Evolutionary conservation across 2,329 filamentous ascomycete genomes (phyloP), one percentile per base, ranked within the genome.

Genomic region (Calonectria multiphialidica): DNA sequence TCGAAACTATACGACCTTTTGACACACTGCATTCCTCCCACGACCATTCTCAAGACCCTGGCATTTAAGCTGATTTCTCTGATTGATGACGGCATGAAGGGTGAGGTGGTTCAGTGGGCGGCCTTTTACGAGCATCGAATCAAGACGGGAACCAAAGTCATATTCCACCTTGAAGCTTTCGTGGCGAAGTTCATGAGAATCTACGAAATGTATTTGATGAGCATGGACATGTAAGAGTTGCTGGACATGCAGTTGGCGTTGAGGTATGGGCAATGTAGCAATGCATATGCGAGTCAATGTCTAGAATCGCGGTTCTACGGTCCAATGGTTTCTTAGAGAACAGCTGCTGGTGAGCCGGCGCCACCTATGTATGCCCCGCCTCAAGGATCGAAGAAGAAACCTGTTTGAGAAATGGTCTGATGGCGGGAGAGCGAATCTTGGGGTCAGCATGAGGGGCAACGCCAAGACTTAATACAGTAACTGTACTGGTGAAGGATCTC

Each of bases 101-200:
- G 93, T 2, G 96, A 99, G 70, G 93, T 99, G 5, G 94, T 99
- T 76, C 95, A 93, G 81, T 99, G 97, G 97, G 94, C 95, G 5
- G 96, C 97, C 0, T 98, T 98, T 81, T 99, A 98, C 83, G 97
- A 99, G 84, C 97, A 99, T 83, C 91, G 97, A 73, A 94, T 98
- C 84, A 94, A 94, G 82, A 93, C 93, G 78, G 97, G 97, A 64
- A 95, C 90, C 72, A 99, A 99, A 88, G 94, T 98, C 71, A 98
- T 99, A 74, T 99, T 99, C 84, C 97, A 99, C 81, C 87, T 99
- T 5, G 97, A 99, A 85, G 97, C 97, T 4, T 99, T 99, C 84
- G 97, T 99, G 71, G 96, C 96, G 70, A 98, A 98, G 86, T 98
- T 98, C 83, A 98, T 99, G 96, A 91, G 96, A 78, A 91, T 98